A percentile compares a stretch with the other conserved stretches of the same genome.
phyloP scores from a whole-genome alignment of 2,329 filamentous ascomycete genomes.

The Fusarium compactum region DNA sequence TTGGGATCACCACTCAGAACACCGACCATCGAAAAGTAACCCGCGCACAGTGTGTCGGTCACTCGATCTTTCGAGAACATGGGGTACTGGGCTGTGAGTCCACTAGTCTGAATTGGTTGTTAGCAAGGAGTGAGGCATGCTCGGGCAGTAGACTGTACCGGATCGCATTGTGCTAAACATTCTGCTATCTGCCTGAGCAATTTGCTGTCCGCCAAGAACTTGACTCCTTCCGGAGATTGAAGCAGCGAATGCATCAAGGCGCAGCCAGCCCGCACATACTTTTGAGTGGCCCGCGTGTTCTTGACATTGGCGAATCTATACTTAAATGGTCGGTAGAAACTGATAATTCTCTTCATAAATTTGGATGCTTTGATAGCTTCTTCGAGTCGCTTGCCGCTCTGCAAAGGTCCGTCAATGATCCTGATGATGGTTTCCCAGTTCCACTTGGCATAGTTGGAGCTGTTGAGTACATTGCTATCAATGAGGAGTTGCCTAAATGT shows the following conservation, averaged over 20 bases:
- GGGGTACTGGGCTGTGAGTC: slow-evolving; percentile 83
- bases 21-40: slow-evolving; percentile 94
- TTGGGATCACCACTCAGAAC: slow-evolving; percentile 84
- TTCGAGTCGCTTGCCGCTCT: slow-evolving; percentile 90
- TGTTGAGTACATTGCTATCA: slow-evolving; percentile 87
- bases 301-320: slow-evolving; percentile 91
- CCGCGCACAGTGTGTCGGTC: slow-evolving; percentile 86
- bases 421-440: slow-evolving; percentile 94
- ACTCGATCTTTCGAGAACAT: slow-evolving; percentile 90
- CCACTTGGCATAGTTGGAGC: slow-evolving; percentile 94
- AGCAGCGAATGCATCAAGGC: slow-evolving; percentile 87
- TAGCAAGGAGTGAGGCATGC: slow-evolving; percentile 31
- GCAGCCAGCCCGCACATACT: slow-evolving; percentile 91
- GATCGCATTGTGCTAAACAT: slow-evolving; percentile 94
- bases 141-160: slow-evolving; percentile 63
- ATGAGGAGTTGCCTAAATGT: slow-evolving; percentile 74
- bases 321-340: slow-evolving; percentile 97
- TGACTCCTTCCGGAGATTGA: slow-evolving; percentile 85
- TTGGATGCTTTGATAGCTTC: slow-evolving; percentile 96
- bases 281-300: slow-evolving; percentile 92
- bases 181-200: slow-evolving; percentile 93
- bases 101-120: slow-evolving; percentile 66
- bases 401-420: slow-evolving; percentile 91
- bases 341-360: slow-evolving; percentile 93
- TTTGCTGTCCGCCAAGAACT: slow-evolving; percentile 91